phyloP scores from a whole-genome alignment of 2,329 filamentous ascomycete species.

The Leptographium radiaticola region DNA sequence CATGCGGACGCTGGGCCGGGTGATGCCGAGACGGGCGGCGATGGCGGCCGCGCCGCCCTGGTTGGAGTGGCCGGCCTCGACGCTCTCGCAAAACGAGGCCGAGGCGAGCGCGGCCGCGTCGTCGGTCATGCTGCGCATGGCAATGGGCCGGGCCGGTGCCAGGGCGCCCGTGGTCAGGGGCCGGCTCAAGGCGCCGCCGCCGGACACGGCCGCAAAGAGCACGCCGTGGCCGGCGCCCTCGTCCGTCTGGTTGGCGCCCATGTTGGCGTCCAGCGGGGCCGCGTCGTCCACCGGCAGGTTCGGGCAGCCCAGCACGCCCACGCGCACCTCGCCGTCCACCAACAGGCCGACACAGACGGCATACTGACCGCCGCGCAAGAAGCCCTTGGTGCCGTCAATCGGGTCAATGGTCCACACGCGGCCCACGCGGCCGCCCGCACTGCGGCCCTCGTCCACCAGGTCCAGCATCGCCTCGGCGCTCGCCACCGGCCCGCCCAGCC shows the following conservation, averaged over 20 bases:
- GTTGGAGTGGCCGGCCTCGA: constrained; percentile 83
- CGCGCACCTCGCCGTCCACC: constrained; percentile 85
- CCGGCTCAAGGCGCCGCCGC: constrained; percentile 68
- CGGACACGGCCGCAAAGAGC: constrained; percentile 71
- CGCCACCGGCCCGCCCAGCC: constrained; percentile 50
- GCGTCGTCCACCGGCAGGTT: constrained; percentile 85
- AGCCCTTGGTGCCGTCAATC: constrained; percentile 96
- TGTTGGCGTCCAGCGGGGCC: constrained; percentile 54
- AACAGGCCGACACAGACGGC: constrained; percentile 87
- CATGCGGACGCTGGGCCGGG: constrained; percentile 80
- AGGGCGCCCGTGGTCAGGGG: constrained; percentile 49
- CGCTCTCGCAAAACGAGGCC: constrained; percentile 92
- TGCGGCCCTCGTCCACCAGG: constrained; percentile 55
- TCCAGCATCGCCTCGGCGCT: constrained; percentile 43
- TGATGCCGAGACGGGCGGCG: constrained; percentile 74
- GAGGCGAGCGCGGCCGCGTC: constrained; percentile 49
- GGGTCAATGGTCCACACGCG: constrained; percentile 95
- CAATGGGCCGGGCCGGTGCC: constrained; percentile 45
- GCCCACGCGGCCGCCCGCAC: constrained; percentile 57
- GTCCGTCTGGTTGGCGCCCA: constrained; percentile 62
- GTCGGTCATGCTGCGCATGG: constrained; percentile 49
- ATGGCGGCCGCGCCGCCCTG: constrained; percentile 82
- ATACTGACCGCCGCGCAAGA: constrained; percentile 91
- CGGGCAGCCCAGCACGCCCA: constrained; percentile 88
- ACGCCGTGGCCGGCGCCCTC: constrained; percentile 69